These are phyloP conservation scores for Neltuma alba DNA, from an alignment of 306 rosid species.

Conservation along the genomic window DNA sequence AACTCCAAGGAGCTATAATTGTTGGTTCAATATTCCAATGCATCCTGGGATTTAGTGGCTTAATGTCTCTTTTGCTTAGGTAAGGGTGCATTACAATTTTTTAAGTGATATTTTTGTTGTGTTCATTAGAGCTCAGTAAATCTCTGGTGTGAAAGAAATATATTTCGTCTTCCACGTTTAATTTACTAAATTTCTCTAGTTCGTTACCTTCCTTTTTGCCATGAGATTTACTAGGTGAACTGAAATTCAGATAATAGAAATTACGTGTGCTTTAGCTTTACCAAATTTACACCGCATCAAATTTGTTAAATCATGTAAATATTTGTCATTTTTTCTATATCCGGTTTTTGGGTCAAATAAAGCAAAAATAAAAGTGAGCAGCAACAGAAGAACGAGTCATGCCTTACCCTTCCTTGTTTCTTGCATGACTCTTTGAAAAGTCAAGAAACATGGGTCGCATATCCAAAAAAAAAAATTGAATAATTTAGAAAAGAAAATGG, in stretches of 20 bases:
- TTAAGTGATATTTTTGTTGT: slow-evolving; percentile 4
- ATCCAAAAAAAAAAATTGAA: slow-evolving; percentile 1
- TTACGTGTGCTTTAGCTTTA: background rate
- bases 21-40: slow-evolving; percentile 86
- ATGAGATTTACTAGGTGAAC: background rate
- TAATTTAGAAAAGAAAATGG: background rate
- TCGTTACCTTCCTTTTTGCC: background rate
- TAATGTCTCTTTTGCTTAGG: slow-evolving; percentile 87
- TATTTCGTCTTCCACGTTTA: slow-evolving; percentile 20
- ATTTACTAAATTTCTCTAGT: slow-evolving; percentile 6
- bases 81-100: slow-evolving; percentile 36
- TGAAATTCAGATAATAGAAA: background rate
- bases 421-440: background rate
- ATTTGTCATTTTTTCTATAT: background rate
- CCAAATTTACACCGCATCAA: background rate
- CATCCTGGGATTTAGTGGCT: slow-evolving; percentile 86
- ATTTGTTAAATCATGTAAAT: background rate
- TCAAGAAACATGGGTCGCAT: background rate
- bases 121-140: slow-evolving; percentile 2
- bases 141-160: slow-evolving; percentile 22
- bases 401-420: background rate
- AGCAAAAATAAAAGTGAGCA: background rate
- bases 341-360: background rate
- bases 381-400: background rate
- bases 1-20: slow-evolving; percentile 96